Percentiles rank a stretch among this genome's conserved stretches.
Evolutionary conservation across 768 basidiomycete species (phyloP).

Genomic region (Lactarius hatsudake): DNA sequence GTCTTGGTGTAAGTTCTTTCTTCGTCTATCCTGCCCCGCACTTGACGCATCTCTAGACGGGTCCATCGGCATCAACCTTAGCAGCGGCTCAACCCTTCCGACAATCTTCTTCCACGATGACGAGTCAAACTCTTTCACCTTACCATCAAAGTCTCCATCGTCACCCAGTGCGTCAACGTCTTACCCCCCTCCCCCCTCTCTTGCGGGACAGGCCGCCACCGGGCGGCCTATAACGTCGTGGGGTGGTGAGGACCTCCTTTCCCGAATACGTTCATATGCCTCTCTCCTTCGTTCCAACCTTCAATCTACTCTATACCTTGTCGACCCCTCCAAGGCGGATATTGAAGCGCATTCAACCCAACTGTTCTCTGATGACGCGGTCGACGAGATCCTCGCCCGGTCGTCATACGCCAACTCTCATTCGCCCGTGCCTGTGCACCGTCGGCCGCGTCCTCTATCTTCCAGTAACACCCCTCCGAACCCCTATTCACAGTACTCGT

Average conservation of each 20-base stretch:
- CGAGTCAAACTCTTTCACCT: slow-evolving; percentile 78
- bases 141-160: slow-evolving; percentile 44
- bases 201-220: slow-evolving; percentile 42
- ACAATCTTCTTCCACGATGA: slow-evolving; percentile 97
- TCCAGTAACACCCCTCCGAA: slow-evolving; percentile 37
- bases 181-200: slow-evolving; percentile 63
- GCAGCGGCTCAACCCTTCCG: slow-evolving; percentile 80
- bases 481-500: slow-evolving; percentile 65
- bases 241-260: slow-evolving; percentile 87
- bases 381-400: slow-evolving; percentile 81
- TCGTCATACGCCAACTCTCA: slow-evolving; percentile 74
- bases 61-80: slow-evolving; percentile 84
- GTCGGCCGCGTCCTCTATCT: slow-evolving; percentile 66
- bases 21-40: background rate
- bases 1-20: slow-evolving; percentile 64
- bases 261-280: slow-evolving; percentile 71
- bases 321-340: slow-evolving; percentile 92
- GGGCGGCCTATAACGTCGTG: slow-evolving; percentile 49
- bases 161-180: slow-evolving; percentile 41
- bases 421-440: slow-evolving; percentile 82
- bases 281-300: slow-evolving; percentile 83
- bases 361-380: slow-evolving; percentile 80
- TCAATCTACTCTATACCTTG: slow-evolving; percentile 80
- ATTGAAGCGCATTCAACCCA: slow-evolving; percentile 87
- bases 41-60: slow-evolving; percentile 54